These are phyloP conservation scores for Leccinum boreale DNA, from an alignment of 768 basidiomycete genomes.

Conservation along the genomic window DNA sequence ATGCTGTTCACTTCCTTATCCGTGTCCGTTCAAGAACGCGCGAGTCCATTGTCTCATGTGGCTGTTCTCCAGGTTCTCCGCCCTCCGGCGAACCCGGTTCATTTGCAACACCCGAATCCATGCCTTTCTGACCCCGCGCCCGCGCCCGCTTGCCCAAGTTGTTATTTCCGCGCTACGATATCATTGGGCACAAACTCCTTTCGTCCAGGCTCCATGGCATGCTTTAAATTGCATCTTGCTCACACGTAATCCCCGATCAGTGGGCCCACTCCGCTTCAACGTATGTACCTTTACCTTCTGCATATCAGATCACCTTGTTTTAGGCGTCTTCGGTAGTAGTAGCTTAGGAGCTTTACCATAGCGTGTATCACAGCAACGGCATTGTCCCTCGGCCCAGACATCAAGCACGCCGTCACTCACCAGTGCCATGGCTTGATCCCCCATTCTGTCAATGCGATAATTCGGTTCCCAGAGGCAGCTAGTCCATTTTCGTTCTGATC, in stretches of 20 bases:
- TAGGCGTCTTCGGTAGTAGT: slow-evolving; percentile 21
- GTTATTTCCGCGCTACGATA: slow-evolving; percentile 26
- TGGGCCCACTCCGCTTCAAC: slow-evolving; percentile 8
- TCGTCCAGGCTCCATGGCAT: slow-evolving; percentile 5
- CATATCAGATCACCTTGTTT: slow-evolving; percentile 20
- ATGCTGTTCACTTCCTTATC: slow-evolving; percentile 15
- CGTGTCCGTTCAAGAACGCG: slow-evolving; percentile 14
- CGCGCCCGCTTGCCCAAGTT: slow-evolving; percentile 11
- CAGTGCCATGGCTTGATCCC: slow-evolving; percentile 1
- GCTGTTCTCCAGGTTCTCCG: slow-evolving; percentile 14
- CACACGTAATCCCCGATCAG: slow-evolving; percentile 29
- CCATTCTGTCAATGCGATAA: slow-evolving; percentile 17
- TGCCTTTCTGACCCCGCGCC: slow-evolving; percentile 20
- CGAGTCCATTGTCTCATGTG: slow-evolving; percentile 25
- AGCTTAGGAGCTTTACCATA: slow-evolving; percentile 9
- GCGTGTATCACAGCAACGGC: slow-evolving; percentile 14
- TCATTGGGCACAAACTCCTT: slow-evolving; percentile 10
- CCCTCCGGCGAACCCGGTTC: slow-evolving; percentile 22
- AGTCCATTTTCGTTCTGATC: slow-evolving; percentile 15
- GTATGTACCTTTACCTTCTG: slow-evolving; percentile 5
- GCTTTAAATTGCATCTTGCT: slow-evolving; percentile 6
- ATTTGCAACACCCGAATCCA: slow-evolving; percentile 25
- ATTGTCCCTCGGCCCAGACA: slow-evolving; percentile 13
- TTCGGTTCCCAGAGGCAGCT: slow-evolving; percentile 1
- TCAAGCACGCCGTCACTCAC: neutral